A percentile compares a stretch with the other conserved stretches of the same genome.
Conservation (phyloP, 2,329 filamentous ascomycete species). For the Delphinella strobiligena region DNA sequence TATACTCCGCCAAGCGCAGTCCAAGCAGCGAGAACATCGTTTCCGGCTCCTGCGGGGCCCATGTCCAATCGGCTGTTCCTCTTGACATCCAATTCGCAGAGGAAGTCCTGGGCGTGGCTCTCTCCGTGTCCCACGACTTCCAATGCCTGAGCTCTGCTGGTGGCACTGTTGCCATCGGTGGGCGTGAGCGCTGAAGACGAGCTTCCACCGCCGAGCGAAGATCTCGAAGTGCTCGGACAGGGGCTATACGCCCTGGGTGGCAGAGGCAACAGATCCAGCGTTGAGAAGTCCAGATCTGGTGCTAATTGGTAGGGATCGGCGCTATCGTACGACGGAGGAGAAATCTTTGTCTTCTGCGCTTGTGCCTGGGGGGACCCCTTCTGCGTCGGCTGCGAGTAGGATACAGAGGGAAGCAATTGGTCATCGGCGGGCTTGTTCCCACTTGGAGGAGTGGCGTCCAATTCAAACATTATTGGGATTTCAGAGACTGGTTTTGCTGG, state of each 20-base stretch:
- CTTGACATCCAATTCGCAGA: conserved; percentile 2
- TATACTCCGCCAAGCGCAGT: conserved; percentile 6
- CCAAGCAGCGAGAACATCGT: conserved; percentile 10
- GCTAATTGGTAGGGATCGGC: conserved; percentile 10
- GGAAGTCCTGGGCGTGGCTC: conserved; percentile 1
- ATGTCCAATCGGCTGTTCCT: conserved; percentile 8
- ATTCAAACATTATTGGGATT: too few species aligned
- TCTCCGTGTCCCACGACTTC: not conserved
- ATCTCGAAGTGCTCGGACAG: conserved; percentile 5
- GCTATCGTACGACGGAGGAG: conserved; percentile 7
- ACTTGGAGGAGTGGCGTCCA: too few species aligned
- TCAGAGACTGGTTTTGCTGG: too few species aligned
- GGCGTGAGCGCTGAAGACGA: conserved; percentile 3
- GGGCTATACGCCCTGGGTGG: conserved; percentile 3
- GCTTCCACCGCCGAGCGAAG: conserved; percentile 2
- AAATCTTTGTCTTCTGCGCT: too few species aligned
- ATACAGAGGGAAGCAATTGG: too few species aligned
- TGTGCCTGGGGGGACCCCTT: too few species aligned
- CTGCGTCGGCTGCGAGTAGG: too few species aligned
- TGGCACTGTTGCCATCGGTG: conserved; percentile 2
- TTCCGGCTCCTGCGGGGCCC: conserved; percentile 7
- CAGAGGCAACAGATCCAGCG: conserved; percentile 9
- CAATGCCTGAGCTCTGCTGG: conserved; percentile 1
- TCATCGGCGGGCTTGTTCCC: too few species aligned
- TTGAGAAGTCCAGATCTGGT: conserved; percentile 11